Conservation (phyloP, 352 stramenopile species). For the Globisporangium parvum region DNA sequence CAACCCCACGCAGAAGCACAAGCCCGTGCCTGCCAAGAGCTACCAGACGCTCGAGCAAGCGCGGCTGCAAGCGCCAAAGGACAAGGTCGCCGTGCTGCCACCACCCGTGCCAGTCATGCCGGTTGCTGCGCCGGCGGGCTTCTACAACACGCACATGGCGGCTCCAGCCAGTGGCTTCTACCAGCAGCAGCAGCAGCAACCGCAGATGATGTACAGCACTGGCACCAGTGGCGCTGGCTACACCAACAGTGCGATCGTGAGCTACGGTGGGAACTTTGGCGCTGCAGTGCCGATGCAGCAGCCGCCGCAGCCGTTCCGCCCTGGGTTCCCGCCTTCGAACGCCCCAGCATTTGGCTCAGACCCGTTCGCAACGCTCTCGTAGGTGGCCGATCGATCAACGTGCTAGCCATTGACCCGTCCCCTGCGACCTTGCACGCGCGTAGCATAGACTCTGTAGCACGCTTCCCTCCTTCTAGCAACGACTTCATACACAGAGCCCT, state of each 20-base stretch:
- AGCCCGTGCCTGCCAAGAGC: conserved; percentile 35
- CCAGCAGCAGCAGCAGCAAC: conserved; percentile 16
- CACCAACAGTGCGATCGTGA: conserved; percentile 12
- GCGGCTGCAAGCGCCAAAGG: conserved; percentile 44
- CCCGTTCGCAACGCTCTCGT: conserved; percentile 60
- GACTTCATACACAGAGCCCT: neutral
- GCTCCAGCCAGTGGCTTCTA: conserved; percentile 17
- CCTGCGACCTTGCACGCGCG: neutral
- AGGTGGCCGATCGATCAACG: conserved; percentile 1
- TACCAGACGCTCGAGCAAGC: conserved; percentile 75
- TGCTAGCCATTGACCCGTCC: neutral
- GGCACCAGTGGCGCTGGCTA: conserved; percentile 14
- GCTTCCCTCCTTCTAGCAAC: neutral
- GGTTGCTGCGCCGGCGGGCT: conserved; percentile 11
- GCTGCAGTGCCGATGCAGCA: conserved; percentile 11
- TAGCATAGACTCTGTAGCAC: neutral
- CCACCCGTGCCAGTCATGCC: conserved; percentile 17
- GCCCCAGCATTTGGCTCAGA: conserved; percentile 29
- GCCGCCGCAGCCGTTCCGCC: conserved; percentile 38
- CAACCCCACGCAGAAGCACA: conserved; percentile 37
- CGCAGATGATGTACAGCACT: conserved; percentile 34
- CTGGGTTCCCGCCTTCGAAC: conserved; percentile 17
- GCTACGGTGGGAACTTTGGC: conserved; percentile 17
- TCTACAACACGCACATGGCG: conserved; percentile 17
- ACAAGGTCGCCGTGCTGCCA: conserved; percentile 59